A percentile compares a stretch with the other conserved stretches of the same genome.
Evolutionary conservation across 148 eudicot genomes (phyloP).

Genomic region (Euryodendron excelsum): DNA sequence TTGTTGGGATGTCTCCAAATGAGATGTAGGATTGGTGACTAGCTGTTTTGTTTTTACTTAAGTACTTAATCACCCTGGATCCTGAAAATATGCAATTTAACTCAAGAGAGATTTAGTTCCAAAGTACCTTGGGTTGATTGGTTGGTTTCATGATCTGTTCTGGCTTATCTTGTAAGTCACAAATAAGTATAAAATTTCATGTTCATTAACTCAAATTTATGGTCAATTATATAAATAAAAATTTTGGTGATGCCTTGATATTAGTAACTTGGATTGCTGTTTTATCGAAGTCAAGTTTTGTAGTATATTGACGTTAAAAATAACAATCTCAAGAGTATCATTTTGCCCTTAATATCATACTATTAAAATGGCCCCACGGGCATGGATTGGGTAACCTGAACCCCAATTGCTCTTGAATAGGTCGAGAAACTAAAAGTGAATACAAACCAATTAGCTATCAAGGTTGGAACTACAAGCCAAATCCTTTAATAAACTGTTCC

Average conservation of each 20-base stretch:
- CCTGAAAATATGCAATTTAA: not conserved
- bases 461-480: not conserved
- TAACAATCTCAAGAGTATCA: not conserved
- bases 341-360: not conserved
- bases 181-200: not conserved
- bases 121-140: not conserved
- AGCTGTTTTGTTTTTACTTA: not conserved
- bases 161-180: not conserved
- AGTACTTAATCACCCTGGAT: not conserved
- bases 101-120: not conserved
- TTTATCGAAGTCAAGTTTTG: not conserved
- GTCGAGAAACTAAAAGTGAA: constrained; percentile 1
- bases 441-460: not conserved
- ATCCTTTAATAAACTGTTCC: not conserved
- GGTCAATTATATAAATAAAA: not conserved
- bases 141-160: not conserved
- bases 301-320: not conserved
- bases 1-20: no score
- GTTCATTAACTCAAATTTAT: not conserved
- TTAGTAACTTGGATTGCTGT: not conserved
- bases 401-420: not conserved
- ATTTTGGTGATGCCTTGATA: not conserved
- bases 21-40: not conserved
- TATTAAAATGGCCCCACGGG: not conserved
- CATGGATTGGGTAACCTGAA: not conserved